Base-by-base conservation (phyloP, 2,329 filamentous ascomycete genomes). In the Aspergillus pseudoglaucus region DNA sequence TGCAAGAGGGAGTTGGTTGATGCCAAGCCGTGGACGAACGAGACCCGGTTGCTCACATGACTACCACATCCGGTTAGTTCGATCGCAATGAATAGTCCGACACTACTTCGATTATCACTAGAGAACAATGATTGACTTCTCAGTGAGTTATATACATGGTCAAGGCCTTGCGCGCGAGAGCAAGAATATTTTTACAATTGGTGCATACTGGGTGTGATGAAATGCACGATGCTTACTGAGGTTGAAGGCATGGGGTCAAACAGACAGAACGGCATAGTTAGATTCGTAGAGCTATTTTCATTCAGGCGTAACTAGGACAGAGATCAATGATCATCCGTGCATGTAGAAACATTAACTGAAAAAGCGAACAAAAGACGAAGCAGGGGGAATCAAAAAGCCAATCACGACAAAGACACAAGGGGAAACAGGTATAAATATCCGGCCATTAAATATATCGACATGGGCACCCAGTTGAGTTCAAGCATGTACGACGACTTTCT, bases 1-100 rank as follows among this genome's bases (percentile, higher is more conserved):
- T 58, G 52, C 10, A 50, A 59, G 60, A 65, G 59, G 58, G 60
- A 64, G 62, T 63, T 64, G 59, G 63, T 63, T 30, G 63, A 68
- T 65, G 66, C 66, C 66, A 68, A 68, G 65, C 59, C 62, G 55
- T 55, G 56, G 58, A 53, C 54, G 54, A 59, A 30, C 55, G 56
- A 63, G 57, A 58, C 53, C 25, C 15, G 43, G 45, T 27, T 30
- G 44, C 47, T 58, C 64, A 67, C 55, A 52, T 67, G 64, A 61
- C n/a, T 42, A 18, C 53, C 41, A 51, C 40, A 43, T 56, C 37
- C 25, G 48, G 48, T 40, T 45, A 27, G 25, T 17, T 17, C 33
- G 14, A n/a, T n/a, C 33, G 33, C 9, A 8, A 15, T n/a, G 33
- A 18, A n/a, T 37, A n/a, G 33, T n/a, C 17, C 17, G 6, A 14